Base-by-base conservation (phyloP, 805 yeast genomes). In the Monosporozyma aerobia region DNA sequence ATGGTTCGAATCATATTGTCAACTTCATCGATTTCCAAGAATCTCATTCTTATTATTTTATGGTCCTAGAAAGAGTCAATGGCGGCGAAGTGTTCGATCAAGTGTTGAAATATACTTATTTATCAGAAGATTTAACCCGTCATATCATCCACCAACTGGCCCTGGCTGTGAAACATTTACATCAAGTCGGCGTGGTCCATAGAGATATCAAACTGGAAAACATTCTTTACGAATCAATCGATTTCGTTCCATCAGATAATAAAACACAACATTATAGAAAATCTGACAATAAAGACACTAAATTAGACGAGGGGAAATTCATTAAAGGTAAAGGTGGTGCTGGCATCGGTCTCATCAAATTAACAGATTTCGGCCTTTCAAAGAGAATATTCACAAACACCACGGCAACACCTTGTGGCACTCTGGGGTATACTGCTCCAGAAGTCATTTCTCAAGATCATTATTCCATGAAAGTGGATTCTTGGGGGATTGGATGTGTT, bases 401-500 rank as follows among this genome's bases (percentile, higher is more conserved):
- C 61, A 87, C 97, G 23, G 88, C 89, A 77, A 94, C 99, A 0
- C 99, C 99, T 0, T 94, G 99, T 71, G 99, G 99, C 49, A 94
- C 99, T 1, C 96, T 94, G n/a, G 98, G 98, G 3, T 94, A 94
- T 64, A 92, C 98, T 2, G 99, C 99, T 0, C 99, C 99, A 0
- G 99, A 94, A 69, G 92, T 94, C 59, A 98, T 94, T 43, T 83
- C 85, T 58, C 98, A 94, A 68, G 95, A 90, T 72, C 77, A 83
- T 47, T 94, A 94, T 65, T 87, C 96, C 1, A 89, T 87, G 72
- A 85, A 90, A 57, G 99, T 94, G 39, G 99, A 94, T 67, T 87
- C 94, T 94, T 94, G 99, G 99, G 97, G 97, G 3, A 74, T 94
- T 51, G 99, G 99, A 0, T 94, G 99, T 71, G 97, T 94, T 0